A percentile compares a stretch with the other conserved stretches of the same genome.
Evolutionary conservation across 1,139 yeast species (phyloP).

Genomic region (Hyphopichia khmerensis): DNA sequence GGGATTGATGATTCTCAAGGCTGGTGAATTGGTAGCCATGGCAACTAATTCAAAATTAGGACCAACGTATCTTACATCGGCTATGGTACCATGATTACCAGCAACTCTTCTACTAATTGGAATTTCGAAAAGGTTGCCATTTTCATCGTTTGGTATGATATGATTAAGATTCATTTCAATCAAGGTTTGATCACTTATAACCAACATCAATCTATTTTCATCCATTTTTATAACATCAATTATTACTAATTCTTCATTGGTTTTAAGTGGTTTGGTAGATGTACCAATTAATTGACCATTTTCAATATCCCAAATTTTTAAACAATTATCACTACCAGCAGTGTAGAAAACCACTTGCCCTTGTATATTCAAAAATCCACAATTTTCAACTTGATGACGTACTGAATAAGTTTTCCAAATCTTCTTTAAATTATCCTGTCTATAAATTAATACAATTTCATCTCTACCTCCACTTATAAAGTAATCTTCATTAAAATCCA

Average conservation of each 20-base stretch:
- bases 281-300: conserved; percentile 41
- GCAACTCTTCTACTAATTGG: conserved; percentile 60
- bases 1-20: conserved; percentile 69
- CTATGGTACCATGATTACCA: conserved; percentile 94
- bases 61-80: conserved; percentile 80
- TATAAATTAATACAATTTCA: conserved; percentile 67
- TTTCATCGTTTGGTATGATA: conserved; percentile 13
- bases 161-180: conserved; percentile 46
- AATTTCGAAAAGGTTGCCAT: conserved; percentile 38
- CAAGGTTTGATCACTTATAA: conserved; percentile 83
- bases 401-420: conserved; percentile 69
- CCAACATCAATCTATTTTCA: conserved; percentile 32
- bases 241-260: conserved; percentile 68
- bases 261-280: conserved; percentile 50
- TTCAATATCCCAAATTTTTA: conserved; percentile 59
- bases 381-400: conserved; percentile 75
- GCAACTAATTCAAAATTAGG: conserved; percentile 60
- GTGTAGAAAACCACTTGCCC: conserved; percentile 51
- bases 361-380: conserved; percentile 57
- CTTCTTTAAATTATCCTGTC: conserved; percentile 48
- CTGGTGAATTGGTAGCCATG: conserved; percentile 93
- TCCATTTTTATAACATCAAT: conserved; percentile 49
- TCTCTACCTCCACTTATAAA: conserved; percentile 90
- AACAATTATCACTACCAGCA: conserved; percentile 77
- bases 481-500: conserved; percentile 55